Conservation (phyloP, 2,329 filamentous ascomycete genomes). For the Penicillium occitanis region DNA sequence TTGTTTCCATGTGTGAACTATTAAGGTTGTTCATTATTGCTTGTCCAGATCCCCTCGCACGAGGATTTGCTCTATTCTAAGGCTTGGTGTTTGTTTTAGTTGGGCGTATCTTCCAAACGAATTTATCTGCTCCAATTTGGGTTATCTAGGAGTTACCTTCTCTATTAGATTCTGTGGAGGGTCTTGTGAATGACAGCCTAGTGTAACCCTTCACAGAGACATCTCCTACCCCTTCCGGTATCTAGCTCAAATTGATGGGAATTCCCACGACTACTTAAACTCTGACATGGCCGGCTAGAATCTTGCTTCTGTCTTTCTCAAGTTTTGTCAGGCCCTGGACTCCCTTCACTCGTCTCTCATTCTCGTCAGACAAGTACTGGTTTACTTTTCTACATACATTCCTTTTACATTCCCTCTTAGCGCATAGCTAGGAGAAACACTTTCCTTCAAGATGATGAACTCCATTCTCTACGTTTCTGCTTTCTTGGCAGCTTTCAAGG, state of each 20-base stretch:
- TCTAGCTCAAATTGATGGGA: neutral
- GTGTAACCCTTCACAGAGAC: conserved; percentile 4
- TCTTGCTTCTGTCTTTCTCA: neutral
- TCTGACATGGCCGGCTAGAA: neutral
- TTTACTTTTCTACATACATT: conserved; percentile 15
- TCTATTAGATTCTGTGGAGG: neutral
- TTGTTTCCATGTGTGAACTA: neutral
- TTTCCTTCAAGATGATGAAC: conserved; percentile 18
- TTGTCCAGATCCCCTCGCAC: neutral
- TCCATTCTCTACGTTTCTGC: conserved; percentile 12
- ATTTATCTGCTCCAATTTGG: neutral
- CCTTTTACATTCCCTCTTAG: neutral
- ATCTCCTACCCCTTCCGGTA: neutral
- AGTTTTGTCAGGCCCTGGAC: neutral
- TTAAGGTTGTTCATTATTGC: too few relatives aligned
- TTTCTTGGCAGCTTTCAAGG: conserved; percentile 26
- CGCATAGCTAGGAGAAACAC: neutral
- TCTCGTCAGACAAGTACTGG: conserved; percentile 11
- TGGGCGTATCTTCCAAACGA: neutral
- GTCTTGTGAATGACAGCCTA: neutral
- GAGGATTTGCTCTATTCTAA: neutral
- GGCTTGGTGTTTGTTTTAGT: neutral
- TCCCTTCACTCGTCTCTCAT: neutral
- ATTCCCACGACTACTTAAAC: conserved; percentile 1
- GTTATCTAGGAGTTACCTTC: neutral